A percentile compares a stretch with the other conserved stretches of the same genome.
Evolutionary conservation across 2,329 filamentous ascomycete species (phyloP).

Genomic region (Botrytis deweyae): DNA sequence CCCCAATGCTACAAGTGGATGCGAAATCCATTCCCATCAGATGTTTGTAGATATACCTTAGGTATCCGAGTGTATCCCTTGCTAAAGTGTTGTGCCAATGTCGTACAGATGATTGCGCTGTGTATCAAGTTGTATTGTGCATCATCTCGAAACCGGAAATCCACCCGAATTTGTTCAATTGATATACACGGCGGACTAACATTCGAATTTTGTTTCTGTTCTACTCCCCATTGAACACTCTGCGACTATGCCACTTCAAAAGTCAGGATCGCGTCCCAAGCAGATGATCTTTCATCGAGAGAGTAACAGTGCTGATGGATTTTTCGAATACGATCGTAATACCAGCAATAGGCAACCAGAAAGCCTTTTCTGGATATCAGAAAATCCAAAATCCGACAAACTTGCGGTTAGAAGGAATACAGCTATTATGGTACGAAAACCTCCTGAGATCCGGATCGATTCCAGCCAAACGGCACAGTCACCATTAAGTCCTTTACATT

Average conservation of each 20-base stretch:
- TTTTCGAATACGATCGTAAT: constrained; percentile 18
- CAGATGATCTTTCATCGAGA: neutral
- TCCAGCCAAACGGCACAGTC: neutral
- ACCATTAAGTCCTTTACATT: constrained; percentile 2
- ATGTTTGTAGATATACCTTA: constrained; percentile 6
- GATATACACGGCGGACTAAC: neutral
- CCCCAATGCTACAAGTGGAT: constrained; percentile 13
- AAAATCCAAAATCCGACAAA: constrained; percentile 8
- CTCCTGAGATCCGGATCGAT: neutral
- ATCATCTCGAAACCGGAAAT: neutral
- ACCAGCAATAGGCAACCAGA: constrained; percentile 15
- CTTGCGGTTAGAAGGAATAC: constrained; percentile 5
- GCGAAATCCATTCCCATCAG: neutral
- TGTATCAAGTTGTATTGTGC: constrained; percentile 2
- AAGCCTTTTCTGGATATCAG: constrained; percentile 17
- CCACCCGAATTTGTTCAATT: neutral
- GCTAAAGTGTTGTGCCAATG: neutral
- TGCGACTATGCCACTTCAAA: neutral
- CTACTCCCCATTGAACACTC: neutral
- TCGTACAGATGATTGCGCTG: neutral
- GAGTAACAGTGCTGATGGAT: constrained; percentile 9
- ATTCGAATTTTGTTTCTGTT: neutral
- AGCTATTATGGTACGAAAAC: neutral
- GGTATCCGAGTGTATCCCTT: constrained; percentile 1
- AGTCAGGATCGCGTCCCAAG: neutral